phyloP scores from a whole-genome alignment of 208 protist species.

The Acanthamoeba divionensis region DNA sequence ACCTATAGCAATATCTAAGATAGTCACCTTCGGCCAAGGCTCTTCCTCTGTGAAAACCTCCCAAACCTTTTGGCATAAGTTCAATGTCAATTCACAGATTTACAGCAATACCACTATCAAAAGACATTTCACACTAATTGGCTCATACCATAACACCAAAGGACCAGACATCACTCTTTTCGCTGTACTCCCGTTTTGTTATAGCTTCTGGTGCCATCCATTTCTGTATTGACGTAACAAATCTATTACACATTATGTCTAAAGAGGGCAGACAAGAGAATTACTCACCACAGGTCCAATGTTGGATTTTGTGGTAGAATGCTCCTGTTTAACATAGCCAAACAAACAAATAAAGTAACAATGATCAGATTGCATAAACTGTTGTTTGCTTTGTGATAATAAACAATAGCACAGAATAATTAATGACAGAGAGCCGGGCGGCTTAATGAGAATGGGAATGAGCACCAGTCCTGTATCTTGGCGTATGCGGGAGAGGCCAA shows the following conservation, averaged over 20 bases:
- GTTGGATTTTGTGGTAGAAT: conserved; percentile 38
- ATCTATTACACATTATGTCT: not conserved
- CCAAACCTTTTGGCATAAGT: not conserved
- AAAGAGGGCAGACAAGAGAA: not conserved
- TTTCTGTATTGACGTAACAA: not conserved
- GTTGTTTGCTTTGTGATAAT: too few species aligned
- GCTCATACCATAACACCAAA: conserved; percentile 14
- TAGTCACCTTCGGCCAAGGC: conserved; percentile 14
- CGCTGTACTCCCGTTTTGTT: conserved; percentile 33
- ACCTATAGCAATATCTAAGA: conserved; percentile 17
- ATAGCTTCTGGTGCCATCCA: conserved; percentile 45
- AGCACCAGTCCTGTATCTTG: conserved; percentile 41
- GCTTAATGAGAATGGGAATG: too few species aligned
- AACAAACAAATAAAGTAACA: too few species aligned
- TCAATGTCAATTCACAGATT: not conserved
- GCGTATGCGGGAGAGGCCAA: conserved; percentile 1
- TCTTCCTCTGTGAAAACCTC: not conserved
- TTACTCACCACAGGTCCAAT: conserved; percentile 6
- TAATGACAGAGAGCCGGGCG: too few species aligned
- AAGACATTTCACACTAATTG: not conserved
- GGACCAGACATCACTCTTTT: conserved; percentile 20
- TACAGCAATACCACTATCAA: too few species aligned
- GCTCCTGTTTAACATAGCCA: too few species aligned
- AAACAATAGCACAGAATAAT: too few species aligned
- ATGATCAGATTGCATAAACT: too few species aligned